phyloP scores from a whole-genome alignment of 192 early-diverging fungal genomes.

The Coemansia sp. region DNA sequence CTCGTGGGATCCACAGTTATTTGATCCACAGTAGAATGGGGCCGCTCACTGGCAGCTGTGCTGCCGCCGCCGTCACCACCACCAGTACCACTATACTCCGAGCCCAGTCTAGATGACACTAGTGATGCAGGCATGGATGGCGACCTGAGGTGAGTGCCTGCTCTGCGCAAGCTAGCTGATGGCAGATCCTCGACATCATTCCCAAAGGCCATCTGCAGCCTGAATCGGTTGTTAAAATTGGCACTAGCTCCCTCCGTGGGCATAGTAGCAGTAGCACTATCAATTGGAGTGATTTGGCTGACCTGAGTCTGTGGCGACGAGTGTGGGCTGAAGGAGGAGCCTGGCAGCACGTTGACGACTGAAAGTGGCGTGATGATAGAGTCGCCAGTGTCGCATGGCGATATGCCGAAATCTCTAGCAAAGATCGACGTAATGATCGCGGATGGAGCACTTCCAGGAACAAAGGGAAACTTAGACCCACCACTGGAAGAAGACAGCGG shows the following conservation, averaged over 20 bases:
- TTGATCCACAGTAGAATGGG: constrained; percentile 15
- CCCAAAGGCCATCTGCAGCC: constrained; percentile 20
- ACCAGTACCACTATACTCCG: neutral
- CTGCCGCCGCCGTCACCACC: neutral
- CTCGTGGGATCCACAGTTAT: neutral
- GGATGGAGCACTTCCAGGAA: neutral
- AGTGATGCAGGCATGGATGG: constrained; percentile 22
- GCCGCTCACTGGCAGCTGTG: neutral
- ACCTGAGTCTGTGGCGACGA: constrained; percentile 19
- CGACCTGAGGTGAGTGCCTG: constrained; percentile 12
- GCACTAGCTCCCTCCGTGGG: neutral
- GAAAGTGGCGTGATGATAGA: constrained; percentile 42
- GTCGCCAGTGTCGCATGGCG: constrained; percentile 42
- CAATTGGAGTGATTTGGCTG: neutral
- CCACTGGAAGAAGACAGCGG: neutral
- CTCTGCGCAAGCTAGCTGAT: neutral
- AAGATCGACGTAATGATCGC: constrained; percentile 36
- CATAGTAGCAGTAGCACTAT: neutral
- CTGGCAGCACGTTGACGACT: constrained; percentile 44
- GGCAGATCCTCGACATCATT: constrained; percentile 17
- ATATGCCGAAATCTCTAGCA: constrained; percentile 9
- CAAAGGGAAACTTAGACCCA: neutral
- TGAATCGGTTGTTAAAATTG: neutral
- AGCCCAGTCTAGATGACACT: neutral
- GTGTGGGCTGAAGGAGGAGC: constrained; percentile 8